Percentiles rank a stretch among this genome's conserved stretches.
Evolutionary conservation across 202 grass and related monocot species (phyloP).

Genomic region (Cymbopogon flexuosus): DNA sequence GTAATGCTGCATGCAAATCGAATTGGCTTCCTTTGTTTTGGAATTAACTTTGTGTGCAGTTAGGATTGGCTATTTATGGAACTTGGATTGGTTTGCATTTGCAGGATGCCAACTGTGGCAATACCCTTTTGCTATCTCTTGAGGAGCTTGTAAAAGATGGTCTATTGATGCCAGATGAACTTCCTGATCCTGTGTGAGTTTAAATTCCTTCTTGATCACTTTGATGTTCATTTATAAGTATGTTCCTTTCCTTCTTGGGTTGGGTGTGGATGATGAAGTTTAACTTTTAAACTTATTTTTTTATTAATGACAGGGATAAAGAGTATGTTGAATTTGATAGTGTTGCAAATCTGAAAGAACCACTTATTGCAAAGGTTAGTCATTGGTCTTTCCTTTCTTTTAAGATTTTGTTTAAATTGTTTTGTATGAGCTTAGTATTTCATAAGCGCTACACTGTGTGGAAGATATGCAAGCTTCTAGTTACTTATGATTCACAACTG

Average conservation of each 20-base stretch:
- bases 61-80: not conserved
- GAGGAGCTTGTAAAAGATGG: slow-evolving; percentile 95
- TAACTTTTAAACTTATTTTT: not conserved
- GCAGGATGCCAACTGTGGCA: slow-evolving; percentile 96
- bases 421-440: not conserved
- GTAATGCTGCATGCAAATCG: slow-evolving; percentile 26
- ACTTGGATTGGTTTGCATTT: slow-evolving; percentile 3
- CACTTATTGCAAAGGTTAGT: slow-evolving; percentile 77
- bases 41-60: not conserved
- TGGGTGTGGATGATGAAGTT: not conserved
- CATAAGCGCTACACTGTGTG: not conserved
- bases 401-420: not conserved
- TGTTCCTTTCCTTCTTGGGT: not conserved
- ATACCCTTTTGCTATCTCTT: slow-evolving; percentile 83
- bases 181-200: slow-evolving; percentile 66
- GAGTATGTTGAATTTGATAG: slow-evolving; percentile 76
- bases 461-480: not conserved
- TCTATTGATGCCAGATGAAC: slow-evolving; percentile 69
- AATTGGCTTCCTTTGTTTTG: not conserved
- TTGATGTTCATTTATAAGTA: slow-evolving; percentile 6
- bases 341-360: slow-evolving; percentile 76
- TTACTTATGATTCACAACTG: not conserved
- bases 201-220: slow-evolving; percentile 10
- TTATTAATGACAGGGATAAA: slow-evolving; percentile 40
- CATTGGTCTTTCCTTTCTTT: not conserved